phyloP scores from a whole-genome alignment of 116 monocot species.

The Trichopus zeylanicus region DNA sequence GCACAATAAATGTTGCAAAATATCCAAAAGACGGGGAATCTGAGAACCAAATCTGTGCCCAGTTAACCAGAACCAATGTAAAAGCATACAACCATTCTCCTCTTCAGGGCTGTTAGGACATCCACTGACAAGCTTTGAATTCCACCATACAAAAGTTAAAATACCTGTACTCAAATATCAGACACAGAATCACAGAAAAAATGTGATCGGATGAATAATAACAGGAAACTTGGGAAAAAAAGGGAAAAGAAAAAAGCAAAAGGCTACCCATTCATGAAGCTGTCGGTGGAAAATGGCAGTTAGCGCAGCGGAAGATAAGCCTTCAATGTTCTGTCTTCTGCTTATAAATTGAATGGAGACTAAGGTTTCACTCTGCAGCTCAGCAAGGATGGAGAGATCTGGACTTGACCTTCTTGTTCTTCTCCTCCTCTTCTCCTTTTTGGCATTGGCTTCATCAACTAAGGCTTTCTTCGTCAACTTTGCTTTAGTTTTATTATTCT shows the following conservation, averaged over 20 bases:
- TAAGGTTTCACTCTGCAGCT: not conserved
- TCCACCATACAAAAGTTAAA: too few relatives aligned
- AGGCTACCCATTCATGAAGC: not conserved
- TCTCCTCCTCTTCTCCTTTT: not conserved
- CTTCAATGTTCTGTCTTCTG: too few relatives aligned
- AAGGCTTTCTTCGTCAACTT: not conserved
- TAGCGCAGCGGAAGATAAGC: too few relatives aligned
- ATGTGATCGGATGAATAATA: not conserved
- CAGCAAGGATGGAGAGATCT: not conserved
- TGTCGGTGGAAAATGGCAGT: slow-evolving; percentile 2
- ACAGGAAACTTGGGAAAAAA: not conserved
- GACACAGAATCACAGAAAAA: not conserved
- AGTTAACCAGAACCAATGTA: too few relatives aligned
- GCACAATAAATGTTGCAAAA: too few relatives aligned
- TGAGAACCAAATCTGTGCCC: too few relatives aligned
- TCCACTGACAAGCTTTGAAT: too few relatives aligned
- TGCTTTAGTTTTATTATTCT: not conserved
- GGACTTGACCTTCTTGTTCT: not conserved
- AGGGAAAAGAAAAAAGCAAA: not conserved
- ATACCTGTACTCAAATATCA: too few relatives aligned
- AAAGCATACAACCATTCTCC: too few relatives aligned
- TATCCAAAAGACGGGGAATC: too few relatives aligned
- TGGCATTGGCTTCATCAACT: not conserved
- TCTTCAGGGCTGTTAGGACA: too few relatives aligned
- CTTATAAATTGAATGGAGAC: not conserved